Evolutionary conservation across 345 rosid genomes (phyloP).

Genomic region (Boechera retrofracta): DNA sequence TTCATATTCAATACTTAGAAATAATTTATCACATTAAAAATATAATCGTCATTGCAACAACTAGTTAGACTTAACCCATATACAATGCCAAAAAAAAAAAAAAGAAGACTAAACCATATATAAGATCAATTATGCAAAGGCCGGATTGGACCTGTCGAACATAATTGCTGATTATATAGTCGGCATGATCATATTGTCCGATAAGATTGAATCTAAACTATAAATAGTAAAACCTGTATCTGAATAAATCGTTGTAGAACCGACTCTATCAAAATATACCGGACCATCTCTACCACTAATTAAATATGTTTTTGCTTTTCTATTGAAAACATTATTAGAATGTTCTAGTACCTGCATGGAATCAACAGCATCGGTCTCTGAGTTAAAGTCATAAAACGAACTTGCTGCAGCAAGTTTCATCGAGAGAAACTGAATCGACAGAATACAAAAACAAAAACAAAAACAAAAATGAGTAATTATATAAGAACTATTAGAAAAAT

Average conservation of each 20-base stretch:
- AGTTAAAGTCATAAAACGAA: conserved; percentile 63
- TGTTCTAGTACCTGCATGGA: conserved; percentile 47
- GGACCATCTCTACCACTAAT: conserved; percentile 22
- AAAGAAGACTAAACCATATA: background rate
- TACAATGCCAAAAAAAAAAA: background rate
- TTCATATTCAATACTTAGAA: conserved; percentile 12
- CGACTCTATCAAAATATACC: conserved; percentile 13
- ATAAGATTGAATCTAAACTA: background rate
- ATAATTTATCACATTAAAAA: background rate
- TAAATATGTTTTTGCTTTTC: background rate
- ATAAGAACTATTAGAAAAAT: background rate
- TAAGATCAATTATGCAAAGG: conserved; percentile 9
- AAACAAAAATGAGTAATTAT: background rate
- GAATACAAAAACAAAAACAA: background rate
- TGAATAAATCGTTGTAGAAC: background rate
- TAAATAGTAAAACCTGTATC: background rate
- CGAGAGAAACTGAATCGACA: conserved; percentile 68
- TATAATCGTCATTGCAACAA: conserved; percentile 7
- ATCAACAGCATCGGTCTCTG: conserved; percentile 66
- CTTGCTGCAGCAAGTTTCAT: conserved; percentile 84
- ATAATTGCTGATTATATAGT: background rate
- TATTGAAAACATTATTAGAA: background rate
- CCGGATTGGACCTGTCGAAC: conserved; percentile 20
- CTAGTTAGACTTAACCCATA: background rate
- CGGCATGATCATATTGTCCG: background rate